Evolutionary conservation across 148 eudicot genomes (phyloP).

Genomic region (Rhododendron molle): DNA sequence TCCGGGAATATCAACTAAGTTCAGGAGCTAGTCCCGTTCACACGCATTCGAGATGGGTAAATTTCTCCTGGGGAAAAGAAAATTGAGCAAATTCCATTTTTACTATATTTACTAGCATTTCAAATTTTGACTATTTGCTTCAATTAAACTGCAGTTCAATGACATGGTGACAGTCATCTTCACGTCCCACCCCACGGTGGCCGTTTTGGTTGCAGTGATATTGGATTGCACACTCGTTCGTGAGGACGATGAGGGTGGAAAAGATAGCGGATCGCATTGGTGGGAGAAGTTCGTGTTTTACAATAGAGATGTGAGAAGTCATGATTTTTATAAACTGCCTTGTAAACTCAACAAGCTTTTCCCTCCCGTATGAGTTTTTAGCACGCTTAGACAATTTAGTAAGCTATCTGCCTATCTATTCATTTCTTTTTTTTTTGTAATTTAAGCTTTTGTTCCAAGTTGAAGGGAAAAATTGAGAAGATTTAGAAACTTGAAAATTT

Average conservation of each 20-base stretch:
- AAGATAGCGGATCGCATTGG: constrained; percentile 64
- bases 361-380: constrained; percentile 45
- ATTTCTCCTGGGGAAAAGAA: no score
- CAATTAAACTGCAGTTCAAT: constrained; percentile 43
- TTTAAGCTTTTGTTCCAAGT: not conserved
- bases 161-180: constrained; percentile 44
- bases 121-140: not conserved
- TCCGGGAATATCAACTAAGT: constrained; percentile 39
- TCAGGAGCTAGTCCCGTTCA: constrained; percentile 33
- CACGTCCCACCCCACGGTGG: constrained; percentile 53
- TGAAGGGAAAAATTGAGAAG: not conserved
- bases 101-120: not conserved
- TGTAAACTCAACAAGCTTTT: constrained; percentile 51
- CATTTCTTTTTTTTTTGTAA: not conserved
- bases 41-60: constrained; percentile 60
- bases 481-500: not conserved
- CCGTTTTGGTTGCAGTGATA: constrained; percentile 37
- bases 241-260: constrained; percentile 34
- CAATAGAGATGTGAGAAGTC: constrained; percentile 55
- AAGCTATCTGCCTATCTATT: not conserved
- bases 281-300: constrained; percentile 65
- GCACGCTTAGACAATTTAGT: no score
- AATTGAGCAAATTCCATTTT: not conserved
- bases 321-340: constrained; percentile 72
- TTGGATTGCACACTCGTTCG: constrained; percentile 51